Evolutionary conservation across 2,329 filamentous ascomycete species (phyloP).

Genomic region (Blumeriella jaapii): DNA sequence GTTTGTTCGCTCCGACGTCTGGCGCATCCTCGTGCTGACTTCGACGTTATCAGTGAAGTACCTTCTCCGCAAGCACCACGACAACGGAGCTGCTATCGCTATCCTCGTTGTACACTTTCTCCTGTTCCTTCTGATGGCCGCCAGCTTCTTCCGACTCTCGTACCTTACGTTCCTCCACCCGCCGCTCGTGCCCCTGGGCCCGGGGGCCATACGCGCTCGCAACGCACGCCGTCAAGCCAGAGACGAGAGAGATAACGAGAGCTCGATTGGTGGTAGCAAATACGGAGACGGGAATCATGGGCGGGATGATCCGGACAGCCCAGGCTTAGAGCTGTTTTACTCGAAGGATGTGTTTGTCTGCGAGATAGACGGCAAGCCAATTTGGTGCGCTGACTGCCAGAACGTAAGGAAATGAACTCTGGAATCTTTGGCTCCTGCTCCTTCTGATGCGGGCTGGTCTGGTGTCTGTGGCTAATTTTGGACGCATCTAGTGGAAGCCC

Average conservation of each 20-base stretch:
- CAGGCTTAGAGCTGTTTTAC: constrained; percentile 66
- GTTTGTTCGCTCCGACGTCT: constrained; percentile 39
- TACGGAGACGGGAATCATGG: constrained; percentile 12
- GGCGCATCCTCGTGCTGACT: too few species aligned
- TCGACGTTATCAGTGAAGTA: constrained; percentile 48
- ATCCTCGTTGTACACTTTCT: constrained; percentile 65
- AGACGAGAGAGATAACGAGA: constrained; percentile 11
- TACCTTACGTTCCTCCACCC: constrained; percentile 57
- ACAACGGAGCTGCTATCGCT: constrained; percentile 47
- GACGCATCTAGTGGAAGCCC: constrained; percentile 54
- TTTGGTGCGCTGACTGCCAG: constrained; percentile 74
- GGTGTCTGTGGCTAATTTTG: background rate
- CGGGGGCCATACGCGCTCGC: constrained; percentile 22
- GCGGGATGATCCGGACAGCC: constrained; percentile 40
- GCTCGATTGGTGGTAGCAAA: constrained; percentile 17
- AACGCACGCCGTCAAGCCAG: constrained; percentile 16
- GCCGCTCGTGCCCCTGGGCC: constrained; percentile 60
- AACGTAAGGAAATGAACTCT: constrained; percentile 30
- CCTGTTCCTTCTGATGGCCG: constrained; percentile 53
- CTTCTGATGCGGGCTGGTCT: background rate
- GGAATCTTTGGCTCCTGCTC: background rate
- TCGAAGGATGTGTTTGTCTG: constrained; percentile 75
- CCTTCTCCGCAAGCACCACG: constrained; percentile 41
- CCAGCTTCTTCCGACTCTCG: constrained; percentile 61
- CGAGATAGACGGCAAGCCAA: constrained; percentile 69